Conservation (phyloP, 345 rosid genomes). For the Citropsis articulata region DNA sequence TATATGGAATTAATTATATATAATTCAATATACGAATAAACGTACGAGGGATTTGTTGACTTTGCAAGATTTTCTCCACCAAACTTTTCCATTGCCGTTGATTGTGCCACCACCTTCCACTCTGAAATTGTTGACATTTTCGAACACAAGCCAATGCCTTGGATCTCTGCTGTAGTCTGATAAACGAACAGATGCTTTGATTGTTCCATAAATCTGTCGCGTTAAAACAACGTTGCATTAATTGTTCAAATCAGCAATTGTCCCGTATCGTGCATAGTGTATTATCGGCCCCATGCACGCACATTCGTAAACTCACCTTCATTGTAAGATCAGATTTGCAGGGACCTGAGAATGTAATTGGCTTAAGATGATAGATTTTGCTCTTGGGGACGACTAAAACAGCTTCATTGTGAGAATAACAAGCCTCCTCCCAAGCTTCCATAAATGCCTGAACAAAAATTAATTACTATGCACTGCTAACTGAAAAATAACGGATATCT, state of each 20-base stretch:
- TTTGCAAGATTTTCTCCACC: constrained; percentile 95
- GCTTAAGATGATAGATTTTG: constrained; percentile 54
- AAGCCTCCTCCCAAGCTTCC: constrained; percentile 62
- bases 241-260: background rate
- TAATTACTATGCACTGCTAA: background rate
- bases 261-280: too few species aligned
- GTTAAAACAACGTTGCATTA: background rate
- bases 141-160: constrained; percentile 58
- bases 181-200: constrained; percentile 50
- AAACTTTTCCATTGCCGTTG: constrained; percentile 71
- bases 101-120: constrained; percentile 88
- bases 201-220: constrained; percentile 60
- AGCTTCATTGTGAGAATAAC: constrained; percentile 39
- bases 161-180: constrained; percentile 49
- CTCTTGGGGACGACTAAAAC: constrained; percentile 48
- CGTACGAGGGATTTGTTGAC: constrained; percentile 60
- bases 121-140: constrained; percentile 45
- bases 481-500: background rate
- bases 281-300: too few species aligned
- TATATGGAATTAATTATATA: background rate
- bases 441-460: constrained; percentile 43
- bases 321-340: constrained; percentile 54
- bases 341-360: constrained; percentile 74
- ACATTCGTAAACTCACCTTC: constrained; percentile 39
- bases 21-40: background rate